Base-by-base conservation (phyloP, 2,329 filamentous ascomycete species). In the Pseudogymnoascus sp. region DNA sequence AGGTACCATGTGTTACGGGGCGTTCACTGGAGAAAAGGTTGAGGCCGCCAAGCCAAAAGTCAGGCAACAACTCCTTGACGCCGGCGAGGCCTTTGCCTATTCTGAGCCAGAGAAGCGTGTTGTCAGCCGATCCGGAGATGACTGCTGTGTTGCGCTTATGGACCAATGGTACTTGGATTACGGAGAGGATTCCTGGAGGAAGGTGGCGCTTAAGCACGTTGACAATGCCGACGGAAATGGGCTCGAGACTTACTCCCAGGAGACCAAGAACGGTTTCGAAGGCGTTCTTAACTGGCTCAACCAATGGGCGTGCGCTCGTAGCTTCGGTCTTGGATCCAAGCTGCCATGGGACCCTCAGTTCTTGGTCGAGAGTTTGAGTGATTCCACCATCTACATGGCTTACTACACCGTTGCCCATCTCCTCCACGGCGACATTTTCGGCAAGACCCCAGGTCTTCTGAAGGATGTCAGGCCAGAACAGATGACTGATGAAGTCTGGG, bases 101-200 rank as follows among this genome's bases (percentile, higher is more conserved):
- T 91, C 90, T 11, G 94, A 99, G 74, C 94, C 94, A 2, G 92
- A 97, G 74, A 88, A 89, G 68, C 84, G 88, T 74, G 94, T 97
- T 66, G 85, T 95, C 63, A 93, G 88, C 71, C 83, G 94, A 74
- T 95, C 90, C 67, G 90, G 88, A 28, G 93, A 97, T 70, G 90
- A 95, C 67, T 97, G 94, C 72, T 91, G 96, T 62, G 93, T 94
- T 63, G 89, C 91, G 30, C 86, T 93, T 66, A 86, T 97, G 71
- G 93, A 97, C 69, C 94, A 99, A 76, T 99, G 94, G 92, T 99
- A 96, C 77, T 79, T 99, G 69, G 93, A 97, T 76, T 99, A 99
- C 70, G 94, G 94, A 64, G 89, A 92, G 75, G 90, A 90, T 43
- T 82, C 87, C 58, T 97, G 94, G 94, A 89, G 89, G 71, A 77